Percentiles rank a stretch among this genome's conserved stretches.
Evolutionary conservation across 192 early-diverging fungal genomes (phyloP).

Genomic region (Spizellomyces sp.): DNA sequence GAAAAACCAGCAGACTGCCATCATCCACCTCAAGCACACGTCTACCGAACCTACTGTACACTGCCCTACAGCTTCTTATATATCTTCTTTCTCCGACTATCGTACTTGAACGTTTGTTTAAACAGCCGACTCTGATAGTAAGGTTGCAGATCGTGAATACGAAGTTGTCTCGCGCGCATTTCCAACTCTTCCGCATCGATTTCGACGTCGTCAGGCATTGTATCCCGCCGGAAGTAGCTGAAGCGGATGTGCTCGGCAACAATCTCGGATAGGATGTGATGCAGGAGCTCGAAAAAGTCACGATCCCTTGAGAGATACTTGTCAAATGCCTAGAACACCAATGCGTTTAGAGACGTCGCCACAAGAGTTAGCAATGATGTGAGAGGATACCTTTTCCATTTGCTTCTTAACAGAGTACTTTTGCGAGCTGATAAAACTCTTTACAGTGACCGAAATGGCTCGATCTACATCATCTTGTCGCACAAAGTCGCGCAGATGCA

Average conservation of each 20-base stretch:
- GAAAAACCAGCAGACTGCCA: too few species aligned
- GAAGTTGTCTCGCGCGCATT: conserved; percentile 58
- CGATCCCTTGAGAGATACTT: conserved; percentile 77
- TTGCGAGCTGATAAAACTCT: conserved; percentile 90
- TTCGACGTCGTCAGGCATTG: conserved; percentile 58
- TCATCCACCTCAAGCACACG: too few species aligned
- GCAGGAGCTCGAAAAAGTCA: conserved; percentile 82
- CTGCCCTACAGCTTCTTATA: conserved; percentile 23
- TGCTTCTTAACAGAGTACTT: conserved; percentile 88
- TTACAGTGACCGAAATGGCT: conserved; percentile 85
- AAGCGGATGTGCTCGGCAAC: conserved; percentile 76
- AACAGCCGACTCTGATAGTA: conserved; percentile 64
- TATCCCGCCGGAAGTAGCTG: conserved; percentile 63
- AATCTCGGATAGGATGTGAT: conserved; percentile 73
- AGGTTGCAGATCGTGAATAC: conserved; percentile 66
- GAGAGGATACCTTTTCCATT: conserved; percentile 63
- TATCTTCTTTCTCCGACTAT: conserved; percentile 10
- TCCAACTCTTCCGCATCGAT: conserved; percentile 68
- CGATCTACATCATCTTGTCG: conserved; percentile 90
- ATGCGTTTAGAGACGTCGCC: not conserved
- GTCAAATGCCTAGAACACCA: conserved; percentile 63
- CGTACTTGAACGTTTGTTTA: conserved; percentile 19
- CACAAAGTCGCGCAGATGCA: conserved; percentile 93
- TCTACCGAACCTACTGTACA: not conserved
- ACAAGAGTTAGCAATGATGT: not conserved